Percentiles rank a stretch among this genome's conserved stretches.
phyloP scores from a whole-genome alignment of 2,329 filamentous ascomycete species.

The Drechslera avenae region DNA sequence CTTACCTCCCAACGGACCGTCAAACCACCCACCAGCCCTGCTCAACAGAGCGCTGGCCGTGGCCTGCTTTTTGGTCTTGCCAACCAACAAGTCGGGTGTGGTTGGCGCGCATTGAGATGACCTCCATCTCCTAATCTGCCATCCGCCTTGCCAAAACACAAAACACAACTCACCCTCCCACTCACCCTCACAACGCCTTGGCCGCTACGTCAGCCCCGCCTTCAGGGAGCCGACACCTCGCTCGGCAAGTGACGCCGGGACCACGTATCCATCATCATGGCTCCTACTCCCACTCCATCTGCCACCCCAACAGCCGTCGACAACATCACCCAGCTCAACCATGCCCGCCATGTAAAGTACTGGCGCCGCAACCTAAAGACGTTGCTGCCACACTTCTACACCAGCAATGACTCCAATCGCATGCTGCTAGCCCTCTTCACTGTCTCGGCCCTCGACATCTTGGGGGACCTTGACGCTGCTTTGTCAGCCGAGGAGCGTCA shows the following conservation, averaged over 20 bases:
- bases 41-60: not conserved
- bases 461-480: slow-evolving; percentile 65
- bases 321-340: slow-evolving; percentile 36
- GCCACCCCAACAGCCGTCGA: slow-evolving; percentile 13
- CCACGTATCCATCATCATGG: slow-evolving; percentile 23
- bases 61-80: too few relatives aligned
- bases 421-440: slow-evolving; percentile 91
- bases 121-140: slow-evolving; percentile 1
- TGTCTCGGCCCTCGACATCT: slow-evolving; percentile 80
- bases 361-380: slow-evolving; percentile 88
- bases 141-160: not conserved
- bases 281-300: slow-evolving; percentile 1
- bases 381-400: slow-evolving; percentile 81
- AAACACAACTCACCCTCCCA: not conserved
- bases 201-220: slow-evolving; percentile 13
- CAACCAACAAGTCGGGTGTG: too few relatives aligned
- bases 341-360: slow-evolving; percentile 75
- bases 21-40: slow-evolving; percentile 1
- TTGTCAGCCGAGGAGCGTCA: slow-evolving; percentile 60
- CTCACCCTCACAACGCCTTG: too few relatives aligned
- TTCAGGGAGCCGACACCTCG: slow-evolving; percentile 9
- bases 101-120: not conserved
- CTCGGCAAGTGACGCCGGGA: slow-evolving; percentile 14
- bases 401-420: slow-evolving; percentile 85
- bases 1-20: not conserved